Evolutionary conservation across 192 early-diverging fungal species (phyloP).

Genomic region (Umbelopsis vinacea): DNA sequence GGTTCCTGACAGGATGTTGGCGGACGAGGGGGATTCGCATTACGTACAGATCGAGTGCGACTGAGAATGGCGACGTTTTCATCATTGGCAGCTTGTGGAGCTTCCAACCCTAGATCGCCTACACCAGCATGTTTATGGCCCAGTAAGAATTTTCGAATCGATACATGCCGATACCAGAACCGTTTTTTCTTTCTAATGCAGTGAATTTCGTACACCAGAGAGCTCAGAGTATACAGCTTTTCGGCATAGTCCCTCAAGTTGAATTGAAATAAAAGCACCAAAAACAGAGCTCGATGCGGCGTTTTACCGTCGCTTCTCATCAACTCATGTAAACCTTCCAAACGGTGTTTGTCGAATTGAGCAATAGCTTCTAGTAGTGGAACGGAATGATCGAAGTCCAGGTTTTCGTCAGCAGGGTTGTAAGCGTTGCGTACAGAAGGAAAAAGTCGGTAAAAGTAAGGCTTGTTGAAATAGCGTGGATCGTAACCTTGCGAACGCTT

Average conservation of each 20-base stretch:
- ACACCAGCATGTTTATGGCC: conserved; percentile 11
- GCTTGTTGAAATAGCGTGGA: conserved; percentile 31
- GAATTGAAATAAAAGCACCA: conserved; percentile 33
- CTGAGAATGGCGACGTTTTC: not conserved
- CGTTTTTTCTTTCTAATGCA: conserved; percentile 10
- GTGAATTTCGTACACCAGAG: conserved; percentile 36
- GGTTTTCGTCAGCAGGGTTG: not conserved
- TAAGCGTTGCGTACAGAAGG: not conserved
- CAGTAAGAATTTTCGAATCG: conserved; percentile 11
- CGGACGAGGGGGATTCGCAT: not conserved
- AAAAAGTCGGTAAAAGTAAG: conserved; percentile 23
- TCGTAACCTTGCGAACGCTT: conserved; percentile 26
- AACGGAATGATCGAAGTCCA: conserved; percentile 27
- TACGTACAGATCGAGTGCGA: not conserved
- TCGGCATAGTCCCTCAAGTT: conserved; percentile 33
- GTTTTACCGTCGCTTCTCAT: conserved; percentile 1
- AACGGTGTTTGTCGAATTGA: conserved; percentile 25
- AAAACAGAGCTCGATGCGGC: conserved; percentile 31
- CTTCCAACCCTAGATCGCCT: not conserved
- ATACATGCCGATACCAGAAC: conserved; percentile 30
- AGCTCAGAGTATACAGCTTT: conserved; percentile 32
- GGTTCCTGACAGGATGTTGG: not conserved
- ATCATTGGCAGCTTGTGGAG: not conserved
- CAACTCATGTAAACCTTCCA: conserved; percentile 23
- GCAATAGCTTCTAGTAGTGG: conserved; percentile 26